Conservation (phyloP, 176 grass and related monocot species). For the Thalia dealbata region DNA sequence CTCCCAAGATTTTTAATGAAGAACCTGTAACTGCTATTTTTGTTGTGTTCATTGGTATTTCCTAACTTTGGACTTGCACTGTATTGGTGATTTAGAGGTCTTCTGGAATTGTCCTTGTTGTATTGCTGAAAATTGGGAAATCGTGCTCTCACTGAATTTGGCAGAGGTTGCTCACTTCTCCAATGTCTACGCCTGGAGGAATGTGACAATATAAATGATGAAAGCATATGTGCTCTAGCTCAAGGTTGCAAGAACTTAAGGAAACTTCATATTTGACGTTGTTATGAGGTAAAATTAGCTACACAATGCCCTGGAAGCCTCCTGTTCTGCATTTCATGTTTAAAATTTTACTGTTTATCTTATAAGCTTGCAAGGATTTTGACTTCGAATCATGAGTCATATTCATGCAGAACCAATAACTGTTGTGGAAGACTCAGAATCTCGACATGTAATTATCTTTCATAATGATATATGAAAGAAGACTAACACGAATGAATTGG, state of each 20-base stretch:
- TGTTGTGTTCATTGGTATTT: neutral
- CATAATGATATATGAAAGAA: neutral
- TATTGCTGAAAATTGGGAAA: constrained; percentile 67
- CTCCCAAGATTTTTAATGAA: neutral
- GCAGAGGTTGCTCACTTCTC: constrained; percentile 68
- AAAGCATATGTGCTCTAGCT: constrained; percentile 66
- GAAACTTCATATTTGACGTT: constrained; percentile 67
- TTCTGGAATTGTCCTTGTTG: constrained; percentile 67
- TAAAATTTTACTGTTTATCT: neutral
- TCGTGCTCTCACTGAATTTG: constrained; percentile 81
- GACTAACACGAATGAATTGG: neutral
- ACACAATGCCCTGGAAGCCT: no score
- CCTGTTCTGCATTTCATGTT: neutral
- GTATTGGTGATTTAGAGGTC: constrained; percentile 28
- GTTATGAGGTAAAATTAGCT: constrained; percentile 64
- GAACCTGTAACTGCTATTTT: neutral
- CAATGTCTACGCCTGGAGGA: constrained; percentile 57
- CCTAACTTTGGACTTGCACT: neutral
- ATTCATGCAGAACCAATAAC: neutral
- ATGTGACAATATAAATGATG: constrained; percentile 64
- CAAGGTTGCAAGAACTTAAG: constrained; percentile 65
- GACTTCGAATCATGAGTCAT: neutral
- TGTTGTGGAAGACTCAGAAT: neutral
- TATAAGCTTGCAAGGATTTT: neutral
- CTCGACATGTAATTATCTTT: neutral